A percentile compares a stretch with the other conserved stretches of the same genome.
phyloP scores from a whole-genome alignment of 768 basidiomycete species.

The Russula compacta region DNA sequence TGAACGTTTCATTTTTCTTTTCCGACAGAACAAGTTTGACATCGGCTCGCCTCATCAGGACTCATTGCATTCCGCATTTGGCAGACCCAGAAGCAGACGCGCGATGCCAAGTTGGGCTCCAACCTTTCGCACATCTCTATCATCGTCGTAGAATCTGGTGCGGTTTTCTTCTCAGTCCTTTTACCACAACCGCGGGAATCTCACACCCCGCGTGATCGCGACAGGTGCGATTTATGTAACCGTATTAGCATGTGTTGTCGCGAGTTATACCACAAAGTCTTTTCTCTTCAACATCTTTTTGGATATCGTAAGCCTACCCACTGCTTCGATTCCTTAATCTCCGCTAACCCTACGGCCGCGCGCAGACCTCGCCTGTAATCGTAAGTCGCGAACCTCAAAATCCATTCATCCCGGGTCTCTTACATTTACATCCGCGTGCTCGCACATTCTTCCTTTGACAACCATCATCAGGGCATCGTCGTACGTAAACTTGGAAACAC shows the following conservation, averaged over 20 bases:
- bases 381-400: constrained; percentile 3
- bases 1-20: background rate
- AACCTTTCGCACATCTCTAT: constrained; percentile 10
- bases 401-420: background rate
- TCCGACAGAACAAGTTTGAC: background rate
- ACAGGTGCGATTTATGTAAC: constrained; percentile 13
- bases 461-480: constrained; percentile 12
- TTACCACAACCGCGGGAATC: background rate
- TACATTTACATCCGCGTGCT: background rate
- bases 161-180: background rate
- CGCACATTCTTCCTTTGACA: background rate
- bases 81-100: constrained; percentile 13
- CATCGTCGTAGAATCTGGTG: constrained; percentile 17
- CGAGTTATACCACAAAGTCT: background rate
- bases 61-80: constrained; percentile 18
- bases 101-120: constrained; percentile 16
- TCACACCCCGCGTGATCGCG: background rate
- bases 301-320: constrained; percentile 4
- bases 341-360: background rate
- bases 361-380: constrained; percentile 15
- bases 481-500: constrained; percentile 14
- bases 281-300: constrained; percentile 16
- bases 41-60: background rate
- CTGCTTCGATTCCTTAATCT: background rate
- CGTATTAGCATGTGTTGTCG: constrained; percentile 6